Conservation (phyloP, 768 basidiomycete species). For the Mycena kentingensis region DNA sequence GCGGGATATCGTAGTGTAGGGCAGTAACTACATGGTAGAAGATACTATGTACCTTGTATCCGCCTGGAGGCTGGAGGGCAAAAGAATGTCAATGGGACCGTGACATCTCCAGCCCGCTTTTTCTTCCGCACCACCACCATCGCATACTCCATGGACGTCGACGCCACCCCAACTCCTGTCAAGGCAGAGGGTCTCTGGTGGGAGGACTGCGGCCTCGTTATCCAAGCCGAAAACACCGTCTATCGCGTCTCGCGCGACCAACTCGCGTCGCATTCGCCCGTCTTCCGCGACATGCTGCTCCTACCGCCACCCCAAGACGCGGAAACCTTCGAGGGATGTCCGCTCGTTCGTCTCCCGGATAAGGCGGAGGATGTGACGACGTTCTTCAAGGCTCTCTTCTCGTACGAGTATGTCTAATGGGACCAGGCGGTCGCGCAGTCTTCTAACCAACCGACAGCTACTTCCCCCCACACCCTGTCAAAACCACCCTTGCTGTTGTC, state of each 20-base stretch:
- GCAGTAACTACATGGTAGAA: too few relatives aligned
- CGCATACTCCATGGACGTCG: too few relatives aligned
- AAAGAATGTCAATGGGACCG: too few relatives aligned
- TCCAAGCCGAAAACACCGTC: slow-evolving; percentile 18
- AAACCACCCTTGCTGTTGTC: too few relatives aligned
- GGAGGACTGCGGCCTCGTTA: slow-evolving; percentile 19
- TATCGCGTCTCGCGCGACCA: slow-evolving; percentile 20
- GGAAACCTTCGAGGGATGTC: slow-evolving; percentile 1
- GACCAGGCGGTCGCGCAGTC: too few relatives aligned
- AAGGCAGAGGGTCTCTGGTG: slow-evolving; percentile 12
- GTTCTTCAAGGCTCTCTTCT: not conserved
- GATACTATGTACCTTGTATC: too few relatives aligned
- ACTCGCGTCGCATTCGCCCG: slow-evolving; percentile 20
- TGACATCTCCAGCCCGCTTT: too few relatives aligned
- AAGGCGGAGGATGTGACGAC: not conserved
- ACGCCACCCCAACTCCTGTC: too few relatives aligned
- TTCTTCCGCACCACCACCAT: too few relatives aligned
- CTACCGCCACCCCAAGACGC: not conserved
- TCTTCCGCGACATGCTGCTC: slow-evolving; percentile 7
- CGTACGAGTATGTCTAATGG: not conserved
- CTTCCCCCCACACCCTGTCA: too few relatives aligned
- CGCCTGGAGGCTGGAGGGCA: too few relatives aligned
- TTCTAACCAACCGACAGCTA: too few relatives aligned
- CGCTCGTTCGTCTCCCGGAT: not conserved
- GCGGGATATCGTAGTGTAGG: not conserved